Evolutionary conservation across 2,329 filamentous ascomycete genomes (phyloP).

Genomic region (Penicillium sp.): DNA sequence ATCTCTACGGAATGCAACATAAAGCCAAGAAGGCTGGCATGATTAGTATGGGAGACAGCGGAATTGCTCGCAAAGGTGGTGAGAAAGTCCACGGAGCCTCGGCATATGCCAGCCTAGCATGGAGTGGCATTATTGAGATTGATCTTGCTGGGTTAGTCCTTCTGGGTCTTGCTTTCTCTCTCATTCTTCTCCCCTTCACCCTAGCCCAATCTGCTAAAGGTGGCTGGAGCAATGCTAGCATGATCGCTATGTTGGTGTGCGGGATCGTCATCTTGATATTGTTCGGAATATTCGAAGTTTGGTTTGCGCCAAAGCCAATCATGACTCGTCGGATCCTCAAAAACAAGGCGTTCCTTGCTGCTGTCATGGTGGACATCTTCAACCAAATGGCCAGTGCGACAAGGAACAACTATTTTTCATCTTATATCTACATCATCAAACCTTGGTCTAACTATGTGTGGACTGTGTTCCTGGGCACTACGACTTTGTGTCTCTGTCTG

Average conservation of each 20-base stretch:
- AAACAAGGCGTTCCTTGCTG: conserved; percentile 27
- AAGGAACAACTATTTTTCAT: conserved; percentile 24
- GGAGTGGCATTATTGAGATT: conserved; percentile 58
- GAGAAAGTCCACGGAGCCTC: conserved; percentile 16
- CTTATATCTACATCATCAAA: conserved; percentile 25
- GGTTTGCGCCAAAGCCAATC: conserved; percentile 53
- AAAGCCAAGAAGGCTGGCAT: conserved; percentile 32
- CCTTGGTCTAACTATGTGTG: conserved; percentile 46
- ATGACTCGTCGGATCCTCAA: conserved; percentile 23
- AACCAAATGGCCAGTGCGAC: conserved; percentile 25
- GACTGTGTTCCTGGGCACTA: conserved; percentile 45
- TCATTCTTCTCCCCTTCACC: conserved; percentile 64
- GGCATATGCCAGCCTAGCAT: conserved; percentile 25
- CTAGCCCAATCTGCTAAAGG: conserved; percentile 46
- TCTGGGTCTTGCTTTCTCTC: conserved; percentile 14
- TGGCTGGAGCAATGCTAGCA: conserved; percentile 47
- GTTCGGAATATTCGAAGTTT: conserved; percentile 57
- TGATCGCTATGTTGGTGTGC: conserved; percentile 55
- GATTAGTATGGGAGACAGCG: conserved; percentile 13
- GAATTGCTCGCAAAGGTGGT: conserved; percentile 2
- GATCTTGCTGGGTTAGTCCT: conserved; percentile 45
- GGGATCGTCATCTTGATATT: conserved; percentile 54
- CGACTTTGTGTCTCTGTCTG: conserved; percentile 43
- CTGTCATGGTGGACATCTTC: conserved; percentile 19
- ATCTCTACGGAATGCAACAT: conserved; percentile 24